These are phyloP conservation scores for Melanomma pulvis-pyrius DNA, from an alignment of 495 filamentous ascomycete species.

Conservation along the genomic window DNA sequence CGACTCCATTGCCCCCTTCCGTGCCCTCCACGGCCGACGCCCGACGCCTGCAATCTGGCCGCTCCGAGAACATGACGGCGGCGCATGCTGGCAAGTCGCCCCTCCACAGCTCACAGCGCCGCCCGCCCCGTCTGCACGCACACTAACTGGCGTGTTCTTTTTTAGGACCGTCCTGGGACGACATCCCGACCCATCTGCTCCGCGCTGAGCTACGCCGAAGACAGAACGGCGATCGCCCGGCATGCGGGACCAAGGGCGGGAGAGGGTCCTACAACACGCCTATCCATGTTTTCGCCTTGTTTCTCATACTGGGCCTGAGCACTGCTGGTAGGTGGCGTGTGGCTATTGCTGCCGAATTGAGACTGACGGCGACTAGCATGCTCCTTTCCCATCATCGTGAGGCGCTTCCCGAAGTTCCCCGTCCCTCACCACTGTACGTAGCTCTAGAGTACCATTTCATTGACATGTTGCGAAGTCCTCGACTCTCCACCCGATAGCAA, in stretches of 20 bases:
- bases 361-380: slow-evolving; percentile 39
- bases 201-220: slow-evolving; percentile 44
- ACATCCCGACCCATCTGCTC: slow-evolving; percentile 42
- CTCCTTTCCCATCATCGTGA: slow-evolving; percentile 49
- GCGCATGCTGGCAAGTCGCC: background rate
- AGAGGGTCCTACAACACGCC: slow-evolving; percentile 46
- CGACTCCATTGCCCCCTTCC: background rate
- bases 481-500: background rate
- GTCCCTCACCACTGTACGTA: slow-evolving; percentile 41
- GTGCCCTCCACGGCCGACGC: slow-evolving; percentile 9
- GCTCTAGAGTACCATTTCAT: background rate
- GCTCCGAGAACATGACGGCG: slow-evolving; percentile 11
- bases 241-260: slow-evolving; percentile 41
- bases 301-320: slow-evolving; percentile 48
- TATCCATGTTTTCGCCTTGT: slow-evolving; percentile 48
- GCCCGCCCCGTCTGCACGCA: background rate
- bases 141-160: slow-evolving; percentile 3
- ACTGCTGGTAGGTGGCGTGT: slow-evolving; percentile 34
- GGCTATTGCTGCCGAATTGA: background rate
- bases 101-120: background rate
- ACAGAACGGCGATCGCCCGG: slow-evolving; percentile 38
- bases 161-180: slow-evolving; percentile 30
- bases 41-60: background rate
- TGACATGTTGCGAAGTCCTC: background rate
- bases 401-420: slow-evolving; percentile 45